Conservation (phyloP, 805 yeast genomes). For the Isabelozyma rhagii region DNA sequence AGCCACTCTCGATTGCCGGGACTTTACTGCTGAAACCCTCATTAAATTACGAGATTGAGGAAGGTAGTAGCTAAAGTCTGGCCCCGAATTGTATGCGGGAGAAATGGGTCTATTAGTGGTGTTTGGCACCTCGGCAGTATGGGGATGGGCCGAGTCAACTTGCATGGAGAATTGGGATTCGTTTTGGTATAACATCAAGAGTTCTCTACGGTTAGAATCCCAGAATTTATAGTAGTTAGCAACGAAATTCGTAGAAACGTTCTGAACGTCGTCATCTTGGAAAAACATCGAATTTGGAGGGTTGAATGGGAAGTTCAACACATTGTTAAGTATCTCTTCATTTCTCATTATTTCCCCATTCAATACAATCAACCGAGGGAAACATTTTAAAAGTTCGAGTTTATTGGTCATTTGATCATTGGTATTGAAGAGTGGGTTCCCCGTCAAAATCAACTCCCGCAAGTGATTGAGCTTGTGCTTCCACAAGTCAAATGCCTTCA, state of each 20-base stretch:
- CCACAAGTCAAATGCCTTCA: constrained; percentile 69
- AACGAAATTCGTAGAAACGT: constrained; percentile 72
- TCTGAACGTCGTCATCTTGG: constrained; percentile 70
- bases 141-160: constrained; percentile 70
- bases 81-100: constrained; percentile 2
- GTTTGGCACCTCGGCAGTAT: constrained; percentile 12
- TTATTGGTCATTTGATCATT: constrained; percentile 42
- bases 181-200: constrained; percentile 71
- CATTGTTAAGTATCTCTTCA: constrained; percentile 53
- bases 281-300: constrained; percentile 69
- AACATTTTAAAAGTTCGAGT: constrained; percentile 60
- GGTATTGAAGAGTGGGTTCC: constrained; percentile 65
- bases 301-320: constrained; percentile 54
- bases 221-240: constrained; percentile 73
- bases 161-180: constrained; percentile 84
- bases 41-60: constrained; percentile 75
- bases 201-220: constrained; percentile 74
- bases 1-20: constrained; percentile 57
- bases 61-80: constrained; percentile 62
- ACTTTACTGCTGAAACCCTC: constrained; percentile 52
- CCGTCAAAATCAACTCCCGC: constrained; percentile 72
- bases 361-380: constrained; percentile 76
- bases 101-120: constrained; percentile 2
- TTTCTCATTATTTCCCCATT: constrained; percentile 80
- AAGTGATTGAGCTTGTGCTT: constrained; percentile 68